phyloP scores from a whole-genome alignment of 495 filamentous ascomycete genomes.

The Penicillium waksmanii region DNA sequence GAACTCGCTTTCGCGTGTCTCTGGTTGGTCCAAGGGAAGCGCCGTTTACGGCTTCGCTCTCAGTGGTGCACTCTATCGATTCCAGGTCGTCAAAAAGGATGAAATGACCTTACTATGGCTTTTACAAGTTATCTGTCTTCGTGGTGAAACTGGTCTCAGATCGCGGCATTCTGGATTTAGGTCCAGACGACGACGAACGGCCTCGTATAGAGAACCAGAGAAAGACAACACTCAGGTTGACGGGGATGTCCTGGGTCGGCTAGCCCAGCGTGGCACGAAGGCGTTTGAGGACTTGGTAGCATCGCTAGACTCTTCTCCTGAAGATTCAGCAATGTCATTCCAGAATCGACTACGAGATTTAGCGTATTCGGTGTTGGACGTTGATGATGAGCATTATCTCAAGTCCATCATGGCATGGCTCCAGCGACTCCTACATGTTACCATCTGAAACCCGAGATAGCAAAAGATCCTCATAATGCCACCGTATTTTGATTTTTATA shows the following conservation, averaged over 20 bases:
- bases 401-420: constrained; percentile 19
- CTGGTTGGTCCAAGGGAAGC: constrained; percentile 1
- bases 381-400: neutral
- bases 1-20: neutral
- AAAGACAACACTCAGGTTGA: constrained; percentile 62
- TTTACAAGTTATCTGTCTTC: constrained; percentile 61
- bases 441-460: constrained; percentile 4
- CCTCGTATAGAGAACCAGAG: constrained; percentile 34
- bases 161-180: neutral
- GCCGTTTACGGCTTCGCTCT: constrained; percentile 61
- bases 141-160: constrained; percentile 25
- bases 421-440: constrained; percentile 20
- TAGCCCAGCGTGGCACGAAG: constrained; percentile 53
- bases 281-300: constrained; percentile 44
- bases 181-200: neutral
- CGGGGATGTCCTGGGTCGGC: constrained; percentile 63
- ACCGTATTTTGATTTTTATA: no score
- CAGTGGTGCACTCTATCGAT: constrained; percentile 66
- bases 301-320: constrained; percentile 5
- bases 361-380: neutral
- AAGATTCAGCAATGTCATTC: constrained; percentile 3
- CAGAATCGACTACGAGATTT: neutral
- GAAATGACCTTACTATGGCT: constrained; percentile 65
- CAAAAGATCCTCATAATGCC: neutral
- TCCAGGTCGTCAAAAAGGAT: constrained; percentile 56